A percentile compares a stretch with the other conserved stretches of the same genome.
Evolutionary conservation across 306 rosid species (phyloP).

Genomic region (Heteromeles arbutifolia): DNA sequence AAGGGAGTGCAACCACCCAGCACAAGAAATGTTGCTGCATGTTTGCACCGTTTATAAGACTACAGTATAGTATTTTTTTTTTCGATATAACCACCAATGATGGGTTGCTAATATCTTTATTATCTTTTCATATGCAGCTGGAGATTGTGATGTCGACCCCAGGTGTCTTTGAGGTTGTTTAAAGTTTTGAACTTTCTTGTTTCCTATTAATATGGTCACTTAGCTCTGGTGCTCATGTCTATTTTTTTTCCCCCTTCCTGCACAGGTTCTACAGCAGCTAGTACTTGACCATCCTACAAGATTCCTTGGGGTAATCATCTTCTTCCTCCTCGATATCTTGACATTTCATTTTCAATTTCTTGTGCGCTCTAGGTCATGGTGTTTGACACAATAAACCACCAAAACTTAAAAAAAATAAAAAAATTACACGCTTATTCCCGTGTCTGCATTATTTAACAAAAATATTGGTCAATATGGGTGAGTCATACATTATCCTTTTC

Average conservation of each 20-base stretch:
- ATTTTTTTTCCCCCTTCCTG: neutral
- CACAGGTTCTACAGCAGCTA: conserved; percentile 66
- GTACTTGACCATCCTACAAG: conserved; percentile 64
- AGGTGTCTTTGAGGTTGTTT: conserved; percentile 86
- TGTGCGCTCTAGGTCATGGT: neutral
- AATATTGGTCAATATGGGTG: neutral
- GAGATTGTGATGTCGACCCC: conserved; percentile 87
- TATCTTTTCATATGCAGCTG: conserved; percentile 43
- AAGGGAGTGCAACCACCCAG: neutral
- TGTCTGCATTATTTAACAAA: neutral
- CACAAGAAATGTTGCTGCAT: neutral
- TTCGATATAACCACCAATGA: conserved; percentile 5
- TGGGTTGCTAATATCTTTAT: conserved; percentile 24
- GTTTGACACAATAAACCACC: conserved; percentile 6
- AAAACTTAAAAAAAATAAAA: neutral
- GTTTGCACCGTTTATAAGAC: neutral
- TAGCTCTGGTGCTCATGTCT: conserved; percentile 15
- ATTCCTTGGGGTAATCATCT: conserved; percentile 53
- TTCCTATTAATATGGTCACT: neutral
- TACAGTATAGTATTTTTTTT: neutral
- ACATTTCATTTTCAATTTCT: neutral
- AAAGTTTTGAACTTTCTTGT: conserved; percentile 7
- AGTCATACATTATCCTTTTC: neutral
- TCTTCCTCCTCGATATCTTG: conserved; percentile 8
- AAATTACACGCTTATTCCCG: neutral